Evolutionary conservation across 2,329 filamentous ascomycete species (phyloP), one percentile per base, ranked within the genome.

Genomic region (Sporothrix brunneoviolacea): DNA sequence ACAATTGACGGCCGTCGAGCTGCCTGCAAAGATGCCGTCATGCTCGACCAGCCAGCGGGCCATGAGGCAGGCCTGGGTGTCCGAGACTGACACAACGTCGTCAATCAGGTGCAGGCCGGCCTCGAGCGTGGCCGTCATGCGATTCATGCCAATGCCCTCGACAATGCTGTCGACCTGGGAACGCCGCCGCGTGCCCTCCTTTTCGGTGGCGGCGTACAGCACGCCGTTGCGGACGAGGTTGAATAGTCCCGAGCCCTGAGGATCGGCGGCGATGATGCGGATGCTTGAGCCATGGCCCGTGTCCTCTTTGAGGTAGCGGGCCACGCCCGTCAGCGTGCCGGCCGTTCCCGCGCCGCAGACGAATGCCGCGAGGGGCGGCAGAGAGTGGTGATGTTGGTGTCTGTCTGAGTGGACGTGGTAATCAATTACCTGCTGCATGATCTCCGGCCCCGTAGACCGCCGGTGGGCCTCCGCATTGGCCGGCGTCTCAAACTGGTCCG

Each of bases 1-100:
- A 75, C 91, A 95, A 66, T 98, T 98, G 47, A 98, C 91, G n/a
- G 91, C 86, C 66, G 87, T 95, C 65, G 89, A 95, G 65, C 91
- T 95, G 8, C 93, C 94, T 36, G 91, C 76, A 62, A 98, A 98
- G 48, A 98, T 83, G 8, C 93, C 93, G 66, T 98, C 93, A 56
- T 91, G 86, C 69, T 97, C 91, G 8, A 96, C 91, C 36, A 98
- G 71, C 89, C 90, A 97, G 55, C 88, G 76, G n/a, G 91, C 93
- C 93, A 98, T 98, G 49, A 77, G 78, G 64, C 88, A 82, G 12
- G 93, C 93, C 71, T 98, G 91, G 44, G 82, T 80, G 66, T 98
- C 94, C 3, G 82, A 88, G 13, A 98, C 89, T 53, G 84, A 80
- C 33, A 97, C 82, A 3, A 93, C 91, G 68, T 96, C 90, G 65